Evolutionary conservation across 2,329 filamentous ascomycete genomes (phyloP).

Genomic region (Colletotrichum orchidophilum): DNA sequence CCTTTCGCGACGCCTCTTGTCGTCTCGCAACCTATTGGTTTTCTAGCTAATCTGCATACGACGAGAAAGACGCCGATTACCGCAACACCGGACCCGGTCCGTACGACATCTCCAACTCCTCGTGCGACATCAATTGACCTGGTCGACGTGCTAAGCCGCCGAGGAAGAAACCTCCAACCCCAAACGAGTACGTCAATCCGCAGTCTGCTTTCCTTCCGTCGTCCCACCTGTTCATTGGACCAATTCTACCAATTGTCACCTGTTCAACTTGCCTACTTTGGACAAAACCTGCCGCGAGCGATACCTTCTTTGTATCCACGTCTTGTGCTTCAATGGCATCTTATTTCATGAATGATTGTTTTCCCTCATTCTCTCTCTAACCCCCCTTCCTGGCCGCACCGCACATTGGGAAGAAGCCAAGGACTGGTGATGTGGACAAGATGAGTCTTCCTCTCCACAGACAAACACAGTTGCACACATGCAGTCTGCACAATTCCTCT

Average conservation of each 20-base stretch:
- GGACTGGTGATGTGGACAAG: not conserved
- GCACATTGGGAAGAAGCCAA: not conserved
- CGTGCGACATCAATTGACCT: constrained; percentile 6
- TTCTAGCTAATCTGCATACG: constrained; percentile 5
- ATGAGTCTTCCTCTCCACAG: not conserved
- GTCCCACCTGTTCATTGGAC: not conserved
- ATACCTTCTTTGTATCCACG: not conserved
- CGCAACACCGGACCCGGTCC: constrained; percentile 25
- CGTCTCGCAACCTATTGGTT: constrained; percentile 19
- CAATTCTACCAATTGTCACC: not conserved
- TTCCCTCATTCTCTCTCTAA: not conserved
- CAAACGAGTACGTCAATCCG: constrained; percentile 15
- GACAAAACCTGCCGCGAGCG: not conserved
- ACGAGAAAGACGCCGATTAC: constrained; percentile 30
- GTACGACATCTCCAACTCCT: constrained; percentile 21
- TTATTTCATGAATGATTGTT: not conserved
- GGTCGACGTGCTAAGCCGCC: not conserved
- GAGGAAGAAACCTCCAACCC: not conserved
- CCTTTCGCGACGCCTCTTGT: constrained; percentile 26
- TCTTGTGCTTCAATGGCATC: not conserved
- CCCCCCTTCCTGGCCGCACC: no score
- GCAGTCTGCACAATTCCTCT: constrained; percentile 1
- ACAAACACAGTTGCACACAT: not conserved
- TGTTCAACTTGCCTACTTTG: not conserved
- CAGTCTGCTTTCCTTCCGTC: not conserved